Conservation (phyloP, 805 yeast species). For the Nakazawaea holstii region DNA sequence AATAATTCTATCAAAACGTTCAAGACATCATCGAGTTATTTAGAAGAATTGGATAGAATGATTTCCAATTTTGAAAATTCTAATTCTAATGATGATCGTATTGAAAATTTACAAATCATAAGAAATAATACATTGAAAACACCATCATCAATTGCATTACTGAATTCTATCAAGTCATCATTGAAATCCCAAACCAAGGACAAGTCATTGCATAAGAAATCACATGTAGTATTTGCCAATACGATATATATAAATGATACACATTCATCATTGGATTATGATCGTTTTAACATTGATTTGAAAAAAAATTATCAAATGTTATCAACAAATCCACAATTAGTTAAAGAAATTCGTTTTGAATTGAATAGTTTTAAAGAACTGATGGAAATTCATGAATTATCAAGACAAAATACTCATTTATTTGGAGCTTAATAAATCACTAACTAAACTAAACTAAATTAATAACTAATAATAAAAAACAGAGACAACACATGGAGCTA, state of each 20-base stretch:
- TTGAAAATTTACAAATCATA: conserved; percentile 14
- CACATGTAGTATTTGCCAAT: conserved; percentile 38
- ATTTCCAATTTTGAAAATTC: conserved; percentile 14
- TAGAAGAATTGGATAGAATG: conserved; percentile 11
- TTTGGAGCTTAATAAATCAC: conserved; percentile 30
- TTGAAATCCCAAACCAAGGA: conserved; percentile 3
- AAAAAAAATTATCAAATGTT: conserved; percentile 40
- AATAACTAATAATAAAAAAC: too few species aligned
- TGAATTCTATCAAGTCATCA: conserved; percentile 11
- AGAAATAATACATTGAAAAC: conserved; percentile 11
- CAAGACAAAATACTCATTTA: conserved; percentile 60
- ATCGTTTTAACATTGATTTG: conserved; percentile 47
- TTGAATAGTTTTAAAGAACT: conserved; percentile 60
- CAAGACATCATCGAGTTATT: conserved; percentile 7
- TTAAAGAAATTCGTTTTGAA: conserved; percentile 56
- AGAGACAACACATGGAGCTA: too few species aligned
- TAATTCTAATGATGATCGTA: conserved; percentile 3
- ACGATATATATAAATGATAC: conserved; percentile 47
- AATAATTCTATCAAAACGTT: conserved; percentile 13
- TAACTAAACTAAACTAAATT: too few species aligned
- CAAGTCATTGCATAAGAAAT: neutral
- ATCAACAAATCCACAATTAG: conserved; percentile 41
- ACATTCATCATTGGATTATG: conserved; percentile 44
- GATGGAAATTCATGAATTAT: conserved; percentile 64
- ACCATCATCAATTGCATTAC: conserved; percentile 4